Base-by-base conservation (phyloP, 1,139 yeast genomes). In the Debaryomyces fabryi region DNA sequence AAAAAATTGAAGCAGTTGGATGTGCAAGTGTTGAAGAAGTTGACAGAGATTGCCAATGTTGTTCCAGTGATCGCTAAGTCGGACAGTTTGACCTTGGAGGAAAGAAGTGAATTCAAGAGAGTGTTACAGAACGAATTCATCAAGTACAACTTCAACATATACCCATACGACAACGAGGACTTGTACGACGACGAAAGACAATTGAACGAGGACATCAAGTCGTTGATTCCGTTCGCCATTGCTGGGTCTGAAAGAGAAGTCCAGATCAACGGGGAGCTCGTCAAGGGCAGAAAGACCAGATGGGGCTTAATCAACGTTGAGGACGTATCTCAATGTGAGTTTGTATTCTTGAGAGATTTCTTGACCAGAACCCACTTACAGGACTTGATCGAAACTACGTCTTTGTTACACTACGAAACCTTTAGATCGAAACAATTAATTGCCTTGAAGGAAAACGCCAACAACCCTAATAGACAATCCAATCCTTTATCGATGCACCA, bases 301-400 rank as follows among this genome's bases (percentile, higher is more conserved):
- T 93, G 97, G 97, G 98, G 98, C 41, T 79, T 85, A 23, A 85
- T 90, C 56, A 87, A 92, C 67, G 89, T 93, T 50, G 98, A 92
- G 71, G 97, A 93, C 69, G 92, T 90, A 50, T 82, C 85, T 52
- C 98, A 93, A 69, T 91, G 97, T 72, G 99, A 93, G 72, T 93
- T 93, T 76, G 88, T 90, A 44, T 90, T 89, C 61, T 82, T 93
- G 65, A 83, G 98, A 70, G 96, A 91, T 68, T 93, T 93, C 69
- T 81, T 93, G 65, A 89, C 96, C 47, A 85, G 97, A 73, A 92
- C 98, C 25, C 97, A 93, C 68, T 78, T 93, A 62, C 98, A 91
- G 70, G 99, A 93, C 68, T 83, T 93, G 67, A 93, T 93, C 63
- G 99, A 93, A 68, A 85, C 97, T 15, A 93, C 99, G 4, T 76